Conservation (phyloP, 2,329 filamentous ascomycete species). For the Claviceps sp. region DNA sequence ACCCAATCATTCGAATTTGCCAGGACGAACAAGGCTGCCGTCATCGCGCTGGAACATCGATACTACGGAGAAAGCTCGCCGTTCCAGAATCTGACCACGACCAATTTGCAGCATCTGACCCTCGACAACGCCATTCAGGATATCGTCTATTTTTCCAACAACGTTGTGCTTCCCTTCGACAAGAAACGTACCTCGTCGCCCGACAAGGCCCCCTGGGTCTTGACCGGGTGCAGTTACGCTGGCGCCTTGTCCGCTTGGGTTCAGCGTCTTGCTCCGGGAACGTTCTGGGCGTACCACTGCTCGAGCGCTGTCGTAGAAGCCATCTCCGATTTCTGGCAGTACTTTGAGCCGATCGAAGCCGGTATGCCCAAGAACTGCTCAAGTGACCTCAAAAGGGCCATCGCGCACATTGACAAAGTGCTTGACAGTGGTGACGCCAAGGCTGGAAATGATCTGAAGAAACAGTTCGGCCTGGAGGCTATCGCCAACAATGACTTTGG, state of each 20-base stretch:
- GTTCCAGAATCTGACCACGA: slow-evolving; percentile 43
- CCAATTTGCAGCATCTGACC: slow-evolving; percentile 61
- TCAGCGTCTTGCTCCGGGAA: slow-evolving; percentile 57
- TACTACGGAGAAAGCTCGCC: too few relatives aligned
- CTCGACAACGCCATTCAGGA: slow-evolving; percentile 69
- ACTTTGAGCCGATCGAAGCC: slow-evolving; percentile 30
- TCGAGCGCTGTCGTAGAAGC: slow-evolving; percentile 65
- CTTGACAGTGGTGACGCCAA: slow-evolving; percentile 22
- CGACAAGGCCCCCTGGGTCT: slow-evolving; percentile 54
- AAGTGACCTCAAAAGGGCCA: slow-evolving; percentile 39
- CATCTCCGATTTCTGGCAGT: slow-evolving; percentile 58
- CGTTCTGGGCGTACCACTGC: slow-evolving; percentile 63
- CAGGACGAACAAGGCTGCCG: too few relatives aligned
- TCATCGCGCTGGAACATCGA: too few relatives aligned
- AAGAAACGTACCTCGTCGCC: slow-evolving; percentile 50
- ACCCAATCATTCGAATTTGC: too few relatives aligned
- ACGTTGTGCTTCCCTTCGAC: slow-evolving; percentile 57
- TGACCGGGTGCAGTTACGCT: slow-evolving; percentile 68
- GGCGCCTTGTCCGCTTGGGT: slow-evolving; percentile 64
- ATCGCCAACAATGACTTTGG: slow-evolving; percentile 35
- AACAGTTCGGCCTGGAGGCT: slow-evolving; percentile 28
- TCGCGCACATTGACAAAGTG: slow-evolving; percentile 33
- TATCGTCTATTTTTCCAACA: slow-evolving; percentile 59
- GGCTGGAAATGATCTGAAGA: slow-evolving; percentile 26
- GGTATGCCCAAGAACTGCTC: slow-evolving; percentile 46